A percentile compares a stretch with the other conserved stretches of the same genome.
These are phyloP conservation scores for Geotrichum candidum DNA, from an alignment of 1,139 yeast species.

Conservation along the genomic window DNA sequence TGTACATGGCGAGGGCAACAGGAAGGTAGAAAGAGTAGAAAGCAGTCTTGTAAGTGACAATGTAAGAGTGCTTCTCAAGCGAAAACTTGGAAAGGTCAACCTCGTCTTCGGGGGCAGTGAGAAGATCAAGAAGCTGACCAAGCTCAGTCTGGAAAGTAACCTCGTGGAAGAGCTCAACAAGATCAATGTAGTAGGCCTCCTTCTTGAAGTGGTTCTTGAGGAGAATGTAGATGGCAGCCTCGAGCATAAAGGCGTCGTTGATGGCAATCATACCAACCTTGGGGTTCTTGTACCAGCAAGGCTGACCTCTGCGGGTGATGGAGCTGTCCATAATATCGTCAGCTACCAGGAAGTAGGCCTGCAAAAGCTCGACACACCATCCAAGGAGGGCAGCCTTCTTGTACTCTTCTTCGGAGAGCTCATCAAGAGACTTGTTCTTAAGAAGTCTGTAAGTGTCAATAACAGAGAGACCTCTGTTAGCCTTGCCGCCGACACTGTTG, in stretches of 20 bases:
- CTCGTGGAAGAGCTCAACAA: slow-evolving; percentile 75
- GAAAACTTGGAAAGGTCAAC: slow-evolving; percentile 87
- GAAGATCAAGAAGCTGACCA: slow-evolving; percentile 91
- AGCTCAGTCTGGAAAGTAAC: slow-evolving; percentile 96
- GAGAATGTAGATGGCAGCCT: slow-evolving; percentile 85
- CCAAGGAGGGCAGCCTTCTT: slow-evolving; percentile 85
- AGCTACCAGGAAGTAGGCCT: slow-evolving; percentile 94
- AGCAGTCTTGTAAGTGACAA: slow-evolving; percentile 95
- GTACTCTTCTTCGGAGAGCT: slow-evolving; percentile 62
- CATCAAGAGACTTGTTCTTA: slow-evolving; percentile 55
- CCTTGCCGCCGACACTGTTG: slow-evolving; percentile 94
- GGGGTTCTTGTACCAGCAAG: slow-evolving; percentile 87
- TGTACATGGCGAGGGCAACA: slow-evolving; percentile 92
- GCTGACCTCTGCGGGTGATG: slow-evolving; percentile 96
- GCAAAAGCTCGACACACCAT: slow-evolving; percentile 91
- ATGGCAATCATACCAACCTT: slow-evolving; percentile 90
- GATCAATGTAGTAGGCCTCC: slow-evolving; percentile 80
- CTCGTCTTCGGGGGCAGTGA: slow-evolving; percentile 93
- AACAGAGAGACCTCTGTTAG: slow-evolving; percentile 93
- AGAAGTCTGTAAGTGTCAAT: slow-evolving; percentile 85
- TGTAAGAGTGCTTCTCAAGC: slow-evolving; percentile 84
- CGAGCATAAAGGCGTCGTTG: slow-evolving; percentile 95
- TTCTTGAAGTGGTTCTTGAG: slow-evolving; percentile 82
- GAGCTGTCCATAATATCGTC: slow-evolving; percentile 99
- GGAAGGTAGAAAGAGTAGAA: slow-evolving; percentile 96